phyloP scores from a whole-genome alignment of 305 asterid genomes.

The Fraxinus nigra region DNA sequence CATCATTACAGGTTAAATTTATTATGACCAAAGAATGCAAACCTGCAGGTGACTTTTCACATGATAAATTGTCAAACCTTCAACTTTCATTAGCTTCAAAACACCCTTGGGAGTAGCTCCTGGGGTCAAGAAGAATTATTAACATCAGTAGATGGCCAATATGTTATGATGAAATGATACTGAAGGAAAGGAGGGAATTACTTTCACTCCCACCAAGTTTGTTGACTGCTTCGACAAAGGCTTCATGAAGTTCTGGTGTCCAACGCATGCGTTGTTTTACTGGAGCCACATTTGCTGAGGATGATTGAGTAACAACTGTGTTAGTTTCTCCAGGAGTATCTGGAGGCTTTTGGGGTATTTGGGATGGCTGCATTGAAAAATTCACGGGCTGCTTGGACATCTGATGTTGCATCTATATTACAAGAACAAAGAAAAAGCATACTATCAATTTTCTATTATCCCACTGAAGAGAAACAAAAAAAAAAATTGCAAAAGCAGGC shows the following conservation, averaged over 20 bases:
- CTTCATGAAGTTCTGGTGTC: constrained; percentile 96
- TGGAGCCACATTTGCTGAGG: constrained; percentile 63
- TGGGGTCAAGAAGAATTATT: constrained; percentile 28
- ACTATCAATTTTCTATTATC: neutral
- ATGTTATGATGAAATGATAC: constrained; percentile 17
- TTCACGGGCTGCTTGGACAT: constrained; percentile 43
- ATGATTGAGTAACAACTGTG: constrained; percentile 42
- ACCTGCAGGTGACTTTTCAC: constrained; percentile 99
- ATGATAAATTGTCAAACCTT: constrained; percentile 84
- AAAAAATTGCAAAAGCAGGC: constrained; percentile 1
- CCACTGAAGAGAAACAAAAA: constrained; percentile 4
- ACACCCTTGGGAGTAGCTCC: constrained; percentile 99
- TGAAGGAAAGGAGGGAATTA: constrained; percentile 31
- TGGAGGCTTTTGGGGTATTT: constrained; percentile 43
- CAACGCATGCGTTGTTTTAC: constrained; percentile 95
- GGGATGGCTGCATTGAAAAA: constrained; percentile 49
- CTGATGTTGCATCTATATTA: constrained; percentile 36
- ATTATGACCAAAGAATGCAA: constrained; percentile 14
- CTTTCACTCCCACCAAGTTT: constrained; percentile 98
- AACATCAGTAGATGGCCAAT: constrained; percentile 15
- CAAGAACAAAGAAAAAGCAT: constrained; percentile 6
- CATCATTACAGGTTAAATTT: constrained; percentile 15
- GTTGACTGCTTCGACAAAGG: constrained; percentile 89
- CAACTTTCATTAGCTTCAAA: constrained; percentile 83
- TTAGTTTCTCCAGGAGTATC: constrained; percentile 58